Conservation (phyloP, 768 basidiomycete species). For the Tulasnella calospora region DNA sequence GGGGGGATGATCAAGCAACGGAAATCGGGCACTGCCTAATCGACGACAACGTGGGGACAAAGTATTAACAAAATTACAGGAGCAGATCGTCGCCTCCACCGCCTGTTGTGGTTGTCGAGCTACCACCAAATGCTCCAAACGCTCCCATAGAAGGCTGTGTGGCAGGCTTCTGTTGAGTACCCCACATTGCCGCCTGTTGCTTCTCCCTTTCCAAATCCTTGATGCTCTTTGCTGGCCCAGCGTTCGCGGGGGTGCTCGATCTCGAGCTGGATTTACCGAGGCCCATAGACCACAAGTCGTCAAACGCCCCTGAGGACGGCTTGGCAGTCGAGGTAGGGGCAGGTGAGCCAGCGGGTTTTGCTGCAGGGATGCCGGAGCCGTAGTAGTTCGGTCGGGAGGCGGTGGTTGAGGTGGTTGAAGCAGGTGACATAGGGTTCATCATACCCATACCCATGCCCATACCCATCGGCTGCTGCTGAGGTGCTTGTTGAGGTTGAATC, state of each 20-base stretch:
- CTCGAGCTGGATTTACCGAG: slow-evolving; percentile 47
- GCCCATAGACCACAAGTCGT: slow-evolving; percentile 84
- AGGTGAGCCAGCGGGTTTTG: neutral
- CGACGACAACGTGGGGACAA: too few relatives aligned
- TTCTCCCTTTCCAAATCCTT: slow-evolving; percentile 88
- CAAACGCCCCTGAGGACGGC: slow-evolving; percentile 57
- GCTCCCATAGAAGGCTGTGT: slow-evolving; percentile 21
- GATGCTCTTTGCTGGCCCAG: slow-evolving; percentile 56
- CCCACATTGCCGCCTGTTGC: slow-evolving; percentile 76
- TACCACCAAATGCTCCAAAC: slow-evolving; percentile 14
- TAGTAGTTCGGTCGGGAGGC: slow-evolving; percentile 18
- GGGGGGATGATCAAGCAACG: too few relatives aligned
- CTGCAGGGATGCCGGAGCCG: neutral
- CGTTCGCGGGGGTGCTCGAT: slow-evolving; percentile 28
- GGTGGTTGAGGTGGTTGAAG: neutral
- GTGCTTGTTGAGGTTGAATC: neutral
- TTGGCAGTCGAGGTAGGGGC: neutral
- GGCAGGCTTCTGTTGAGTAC: slow-evolving; percentile 32
- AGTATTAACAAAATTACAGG: slow-evolving; percentile 33
- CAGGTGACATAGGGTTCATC: slow-evolving; percentile 1
- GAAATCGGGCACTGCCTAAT: too few relatives aligned
- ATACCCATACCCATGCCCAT: slow-evolving; percentile 17
- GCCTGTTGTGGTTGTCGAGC: slow-evolving; percentile 11
- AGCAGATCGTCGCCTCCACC: slow-evolving; percentile 42
- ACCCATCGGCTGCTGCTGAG: slow-evolving; percentile 16